Base-by-base conservation (phyloP, 345 rosid species). In the Camelina neglecta region DNA sequence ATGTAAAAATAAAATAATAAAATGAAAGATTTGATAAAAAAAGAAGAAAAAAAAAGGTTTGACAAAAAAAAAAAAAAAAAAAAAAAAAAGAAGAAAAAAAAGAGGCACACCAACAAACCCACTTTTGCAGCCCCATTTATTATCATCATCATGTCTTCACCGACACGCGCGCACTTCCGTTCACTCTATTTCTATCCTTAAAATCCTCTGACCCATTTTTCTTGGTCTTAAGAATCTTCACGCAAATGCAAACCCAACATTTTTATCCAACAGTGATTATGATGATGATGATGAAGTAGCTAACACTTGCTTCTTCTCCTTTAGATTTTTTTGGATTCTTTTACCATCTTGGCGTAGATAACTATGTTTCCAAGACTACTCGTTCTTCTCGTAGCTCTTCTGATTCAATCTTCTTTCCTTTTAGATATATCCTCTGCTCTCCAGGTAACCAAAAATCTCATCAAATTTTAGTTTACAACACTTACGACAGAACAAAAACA, bases 341-440 rank as follows among this genome's bases (percentile, higher is more conserved):
- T 44, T 8, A 10, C 39, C 41, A 42, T 53, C 7, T 48, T 10
- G 60, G 7, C 36, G 70, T 61, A 54, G 65, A 50, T 51, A 51
- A 45, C 70, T 23, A 68, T 79, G 69, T 39, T 50, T 72, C 95
- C 85, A 83, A 75, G 77, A 51, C 16, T 70, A 48, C 11, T 73
- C 15, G 12, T 71, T 53, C 48, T 81, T 73, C 55, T 75, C 49
- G 68, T n/a, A 59, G 67, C 4, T 47, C 39, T 82, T 21, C 38
- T 84, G 64, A 62, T 84, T 47, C 50, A 83, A 11, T 64, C 15
- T 54, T 60, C 81, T 57, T 72, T 82, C 56, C 81, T 86, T 59
- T 70, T 84, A 59, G 21, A 67, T 49, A 39, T 67, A 61, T 83
- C 88, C 65, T 77, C 84, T 83, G 90, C 95, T 75, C 85, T 83